A percentile compares a stretch with the other conserved stretches of the same genome.
Conservation (phyloP, 345 rosid genomes). For the Sisymbrium irio region DNA sequence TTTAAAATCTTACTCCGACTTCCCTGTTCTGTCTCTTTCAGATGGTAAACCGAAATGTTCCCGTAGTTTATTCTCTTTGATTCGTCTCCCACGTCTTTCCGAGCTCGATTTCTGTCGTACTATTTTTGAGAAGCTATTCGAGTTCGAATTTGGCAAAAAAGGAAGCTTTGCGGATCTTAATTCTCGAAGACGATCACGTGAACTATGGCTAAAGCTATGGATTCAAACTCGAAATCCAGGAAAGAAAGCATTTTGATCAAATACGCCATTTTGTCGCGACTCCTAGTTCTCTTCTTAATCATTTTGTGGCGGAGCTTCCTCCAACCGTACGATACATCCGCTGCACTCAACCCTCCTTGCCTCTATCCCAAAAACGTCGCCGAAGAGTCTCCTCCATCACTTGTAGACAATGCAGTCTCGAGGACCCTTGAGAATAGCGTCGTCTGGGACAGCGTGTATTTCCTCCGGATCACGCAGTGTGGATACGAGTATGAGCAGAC, state of each 20-base stretch:
- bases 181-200: no score
- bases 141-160: neutral
- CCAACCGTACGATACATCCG: slow-evolving; percentile 84
- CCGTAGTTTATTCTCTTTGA: neutral
- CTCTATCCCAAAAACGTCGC: slow-evolving; percentile 30
- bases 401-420: slow-evolving; percentile 37
- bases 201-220: slow-evolving; percentile 17
- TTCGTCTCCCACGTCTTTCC: neutral
- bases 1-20: no score
- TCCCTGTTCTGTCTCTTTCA: neutral
- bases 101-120: neutral
- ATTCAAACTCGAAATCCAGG: slow-evolving; percentile 12
- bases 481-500: slow-evolving; percentile 93
- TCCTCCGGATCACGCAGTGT: slow-evolving; percentile 73
- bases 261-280: slow-evolving; percentile 55
- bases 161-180: neutral
- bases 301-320: slow-evolving; percentile 65
- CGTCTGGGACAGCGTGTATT: slow-evolving; percentile 93
- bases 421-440: slow-evolving; percentile 50
- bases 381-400: slow-evolving; percentile 10
- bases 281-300: slow-evolving; percentile 50
- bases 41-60: neutral
- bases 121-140: neutral
- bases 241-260: slow-evolving; percentile 45
- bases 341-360: slow-evolving; percentile 59